Conservation (phyloP, 2,329 filamentous ascomycete species). For the Lachnellula cervina region DNA sequence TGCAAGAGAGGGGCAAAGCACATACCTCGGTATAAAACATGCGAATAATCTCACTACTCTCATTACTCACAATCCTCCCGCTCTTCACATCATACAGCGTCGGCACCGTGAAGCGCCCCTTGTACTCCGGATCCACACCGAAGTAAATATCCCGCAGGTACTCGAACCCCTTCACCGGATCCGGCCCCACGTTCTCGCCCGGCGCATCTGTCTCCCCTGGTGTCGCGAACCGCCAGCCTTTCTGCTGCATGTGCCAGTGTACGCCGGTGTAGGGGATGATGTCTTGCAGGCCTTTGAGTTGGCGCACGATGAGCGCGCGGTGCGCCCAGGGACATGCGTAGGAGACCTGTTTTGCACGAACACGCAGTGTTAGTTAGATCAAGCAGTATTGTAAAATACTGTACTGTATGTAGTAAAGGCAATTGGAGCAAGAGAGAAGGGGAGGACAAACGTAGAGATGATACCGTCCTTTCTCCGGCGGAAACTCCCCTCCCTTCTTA, state of each 20-base stretch:
- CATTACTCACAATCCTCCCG: conserved; percentile 73
- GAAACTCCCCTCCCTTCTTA: conserved; percentile 57
- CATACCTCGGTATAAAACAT: conserved; percentile 74
- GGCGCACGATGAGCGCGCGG: conserved; percentile 78
- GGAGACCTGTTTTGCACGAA: conserved; percentile 28
- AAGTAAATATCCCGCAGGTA: conserved; percentile 66
- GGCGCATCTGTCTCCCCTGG: conserved; percentile 49
- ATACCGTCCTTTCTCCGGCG: conserved; percentile 81
- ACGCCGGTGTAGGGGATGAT: conserved; percentile 52
- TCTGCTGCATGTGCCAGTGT: conserved; percentile 61
- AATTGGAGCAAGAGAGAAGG: conserved; percentile 73
- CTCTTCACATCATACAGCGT: conserved; percentile 61
- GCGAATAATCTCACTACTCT: conserved; percentile 77
- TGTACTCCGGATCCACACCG: conserved; percentile 58
- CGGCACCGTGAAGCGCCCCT: conserved; percentile 65
- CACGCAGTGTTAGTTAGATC: too few relatives aligned
- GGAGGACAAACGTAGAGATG: conserved; percentile 80
- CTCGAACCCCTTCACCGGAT: conserved; percentile 55
- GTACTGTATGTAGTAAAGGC: too few relatives aligned
- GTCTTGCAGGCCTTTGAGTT: conserved; percentile 88
- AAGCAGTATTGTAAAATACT: too few relatives aligned
- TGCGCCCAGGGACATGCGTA: conserved; percentile 65
- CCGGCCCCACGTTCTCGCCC: conserved; percentile 60
- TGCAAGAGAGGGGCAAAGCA: conserved; percentile 33
- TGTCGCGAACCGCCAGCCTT: conserved; percentile 63